These are phyloP conservation scores for Xylaria sp. DNA, from an alignment of 2,329 filamentous ascomycete species.

Conservation along the genomic window DNA sequence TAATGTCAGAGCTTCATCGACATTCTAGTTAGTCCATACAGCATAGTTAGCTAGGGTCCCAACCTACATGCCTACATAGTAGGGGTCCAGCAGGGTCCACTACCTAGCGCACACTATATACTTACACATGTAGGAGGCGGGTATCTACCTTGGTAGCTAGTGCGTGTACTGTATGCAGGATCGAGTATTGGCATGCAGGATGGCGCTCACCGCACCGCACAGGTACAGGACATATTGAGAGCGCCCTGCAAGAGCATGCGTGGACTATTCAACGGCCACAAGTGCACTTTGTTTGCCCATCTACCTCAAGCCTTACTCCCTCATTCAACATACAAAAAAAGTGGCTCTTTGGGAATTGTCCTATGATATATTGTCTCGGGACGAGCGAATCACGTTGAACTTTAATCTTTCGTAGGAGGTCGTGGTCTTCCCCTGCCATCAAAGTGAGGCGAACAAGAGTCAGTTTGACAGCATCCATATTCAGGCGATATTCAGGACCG, in stretches of 20 bases:
- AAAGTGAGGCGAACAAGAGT: constrained; percentile 36
- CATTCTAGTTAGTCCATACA: too few relatives aligned
- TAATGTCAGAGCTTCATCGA: constrained; percentile 1
- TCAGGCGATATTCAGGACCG: background rate
- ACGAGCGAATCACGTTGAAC: constrained; percentile 4
- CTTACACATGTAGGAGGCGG: too few relatives aligned
- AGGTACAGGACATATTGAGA: constrained; percentile 1
- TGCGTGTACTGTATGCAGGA: constrained; percentile 12
- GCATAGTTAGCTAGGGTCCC: background rate
- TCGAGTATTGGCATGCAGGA: constrained; percentile 25
- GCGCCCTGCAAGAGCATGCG: constrained; percentile 10
- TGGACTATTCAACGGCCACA: constrained; percentile 15
- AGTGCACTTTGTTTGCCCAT: background rate
- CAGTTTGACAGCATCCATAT: constrained; percentile 20
- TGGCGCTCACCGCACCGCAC: constrained; percentile 32
- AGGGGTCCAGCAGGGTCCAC: background rate
- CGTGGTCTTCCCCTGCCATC: background rate
- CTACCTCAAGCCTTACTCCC: constrained; percentile 3
- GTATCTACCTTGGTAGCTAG: too few relatives aligned
- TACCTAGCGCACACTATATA: too few relatives aligned
- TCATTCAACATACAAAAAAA: background rate
- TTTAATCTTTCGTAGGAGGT: background rate
- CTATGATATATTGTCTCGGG: background rate
- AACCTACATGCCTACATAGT: background rate
- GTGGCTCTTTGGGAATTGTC: background rate